phyloP scores from a whole-genome alignment of 1,284 basidiomycete species.

The Sanghuangporus weigelae region DNA sequence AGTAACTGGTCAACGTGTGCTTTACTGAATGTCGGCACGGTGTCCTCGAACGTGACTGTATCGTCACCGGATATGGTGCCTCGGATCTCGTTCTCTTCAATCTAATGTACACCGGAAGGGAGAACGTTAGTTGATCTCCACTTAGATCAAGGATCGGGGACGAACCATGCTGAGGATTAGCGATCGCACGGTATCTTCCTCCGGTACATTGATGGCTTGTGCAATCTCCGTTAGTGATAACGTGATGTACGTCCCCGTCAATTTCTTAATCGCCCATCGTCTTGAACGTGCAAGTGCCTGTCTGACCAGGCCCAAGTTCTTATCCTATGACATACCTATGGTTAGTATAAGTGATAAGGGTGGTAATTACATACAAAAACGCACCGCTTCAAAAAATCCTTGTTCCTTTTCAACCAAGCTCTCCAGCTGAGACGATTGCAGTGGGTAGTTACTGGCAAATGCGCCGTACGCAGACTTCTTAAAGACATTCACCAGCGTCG shows the following conservation, averaged over 20 bases:
- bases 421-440: conserved; percentile 38
- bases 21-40: conserved; percentile 54
- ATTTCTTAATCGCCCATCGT: conserved; percentile 68
- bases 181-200: conserved; percentile 47
- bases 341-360: conserved; percentile 16
- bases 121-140: not conserved
- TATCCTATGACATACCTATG: conserved; percentile 43
- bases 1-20: conserved; percentile 63
- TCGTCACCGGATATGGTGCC: conserved; percentile 59
- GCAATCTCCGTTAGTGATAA: conserved; percentile 68
- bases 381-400: conserved; percentile 45
- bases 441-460: conserved; percentile 60
- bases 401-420: conserved; percentile 48
- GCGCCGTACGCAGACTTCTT: conserved; percentile 58
- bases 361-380: conserved; percentile 18
- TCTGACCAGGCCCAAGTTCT: conserved; percentile 61
- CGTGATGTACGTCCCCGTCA: conserved; percentile 75
- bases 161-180: conserved; percentile 70
- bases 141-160: not conserved
- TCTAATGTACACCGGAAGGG: conserved; percentile 35
- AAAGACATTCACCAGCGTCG: conserved; percentile 48
- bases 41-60: conserved; percentile 69
- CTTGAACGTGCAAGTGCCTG: conserved; percentile 63
- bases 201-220: conserved; percentile 49
- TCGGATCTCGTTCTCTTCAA: conserved; percentile 61